A percentile compares a stretch with the other conserved stretches of the same genome.
These are phyloP conservation scores for Rhizopus arrhizus DNA, from an alignment of 371 early-diverging fungal species.

Conservation along the genomic window DNA sequence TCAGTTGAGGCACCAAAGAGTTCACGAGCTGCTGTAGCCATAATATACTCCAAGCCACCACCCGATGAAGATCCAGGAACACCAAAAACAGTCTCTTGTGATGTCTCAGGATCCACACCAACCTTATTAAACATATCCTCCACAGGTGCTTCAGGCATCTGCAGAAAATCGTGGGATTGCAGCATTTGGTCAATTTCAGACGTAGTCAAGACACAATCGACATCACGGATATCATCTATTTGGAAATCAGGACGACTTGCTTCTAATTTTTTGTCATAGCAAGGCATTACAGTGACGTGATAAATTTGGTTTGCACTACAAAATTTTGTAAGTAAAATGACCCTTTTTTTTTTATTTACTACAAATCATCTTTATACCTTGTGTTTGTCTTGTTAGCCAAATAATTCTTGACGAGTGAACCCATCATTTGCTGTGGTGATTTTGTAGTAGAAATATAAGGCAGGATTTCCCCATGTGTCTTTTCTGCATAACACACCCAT, in stretches of 20 bases:
- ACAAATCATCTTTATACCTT: constrained; percentile 11
- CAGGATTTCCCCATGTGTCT: constrained; percentile 87
- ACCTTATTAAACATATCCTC: constrained; percentile 61
- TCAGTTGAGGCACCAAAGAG: constrained; percentile 59
- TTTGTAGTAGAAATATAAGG: constrained; percentile 84
- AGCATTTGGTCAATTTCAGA: constrained; percentile 84
- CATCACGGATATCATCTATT: constrained; percentile 81
- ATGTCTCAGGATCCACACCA: constrained; percentile 41
- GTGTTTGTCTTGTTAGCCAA: constrained; percentile 63
- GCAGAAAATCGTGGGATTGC: constrained; percentile 49
- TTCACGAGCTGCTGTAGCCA: constrained; percentile 78
- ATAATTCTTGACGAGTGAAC: constrained; percentile 84
- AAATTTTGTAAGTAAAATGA: background rate
- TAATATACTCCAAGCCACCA: constrained; percentile 85
- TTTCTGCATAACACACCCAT: constrained; percentile 99
- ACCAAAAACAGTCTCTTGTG: constrained; percentile 53
- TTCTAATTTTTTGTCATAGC: constrained; percentile 98
- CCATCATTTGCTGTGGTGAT: constrained; percentile 97
- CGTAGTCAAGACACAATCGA: constrained; percentile 94
- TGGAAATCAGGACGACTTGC: constrained; percentile 92
- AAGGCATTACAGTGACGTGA: constrained; percentile 95
- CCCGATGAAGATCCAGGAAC: constrained; percentile 86
- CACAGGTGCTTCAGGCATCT: constrained; percentile 54
- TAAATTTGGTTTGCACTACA: constrained; percentile 74
- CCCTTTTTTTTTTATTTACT: too few relatives aligned